These are phyloP conservation scores for Nemania sp. DNA, from an alignment of 2,329 filamentous ascomycete genomes.

Conservation along the genomic window DNA sequence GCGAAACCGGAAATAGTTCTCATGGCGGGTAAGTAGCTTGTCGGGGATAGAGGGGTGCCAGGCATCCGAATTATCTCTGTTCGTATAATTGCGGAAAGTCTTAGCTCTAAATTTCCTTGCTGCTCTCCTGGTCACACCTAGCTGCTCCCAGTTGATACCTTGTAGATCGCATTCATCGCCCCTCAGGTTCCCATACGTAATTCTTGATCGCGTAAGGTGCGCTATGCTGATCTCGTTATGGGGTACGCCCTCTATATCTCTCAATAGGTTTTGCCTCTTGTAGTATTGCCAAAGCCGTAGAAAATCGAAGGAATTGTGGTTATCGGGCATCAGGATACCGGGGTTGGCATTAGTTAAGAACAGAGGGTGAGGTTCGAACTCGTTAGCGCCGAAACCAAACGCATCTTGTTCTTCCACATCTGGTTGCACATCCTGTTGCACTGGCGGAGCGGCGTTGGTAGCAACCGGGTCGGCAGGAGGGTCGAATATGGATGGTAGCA, in stretches of 20 bases:
- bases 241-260: conserved; percentile 36
- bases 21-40: conserved; percentile 53
- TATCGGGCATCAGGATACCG: conserved; percentile 60
- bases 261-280: conserved; percentile 31
- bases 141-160: conserved; percentile 67
- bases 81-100: conserved; percentile 70
- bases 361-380: conserved; percentile 45
- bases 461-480: neutral
- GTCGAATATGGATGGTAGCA: neutral
- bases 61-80: conserved; percentile 60
- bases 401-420: conserved; percentile 26
- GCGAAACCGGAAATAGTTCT: conserved; percentile 69
- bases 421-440: conserved; percentile 11
- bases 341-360: conserved; percentile 51
- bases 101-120: conserved; percentile 61
- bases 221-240: conserved; percentile 35
- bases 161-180: conserved; percentile 70
- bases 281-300: conserved; percentile 61
- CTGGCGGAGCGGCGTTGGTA: neutral
- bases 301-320: conserved; percentile 63
- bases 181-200: conserved; percentile 61
- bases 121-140: conserved; percentile 63
- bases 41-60: conserved; percentile 53
- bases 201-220: conserved; percentile 40
- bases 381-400: conserved; percentile 9